A percentile compares a stretch with the other conserved stretches of the same genome.
Conservation (phyloP, 2,329 filamentous ascomycete genomes). For the Fusarium foetens region DNA sequence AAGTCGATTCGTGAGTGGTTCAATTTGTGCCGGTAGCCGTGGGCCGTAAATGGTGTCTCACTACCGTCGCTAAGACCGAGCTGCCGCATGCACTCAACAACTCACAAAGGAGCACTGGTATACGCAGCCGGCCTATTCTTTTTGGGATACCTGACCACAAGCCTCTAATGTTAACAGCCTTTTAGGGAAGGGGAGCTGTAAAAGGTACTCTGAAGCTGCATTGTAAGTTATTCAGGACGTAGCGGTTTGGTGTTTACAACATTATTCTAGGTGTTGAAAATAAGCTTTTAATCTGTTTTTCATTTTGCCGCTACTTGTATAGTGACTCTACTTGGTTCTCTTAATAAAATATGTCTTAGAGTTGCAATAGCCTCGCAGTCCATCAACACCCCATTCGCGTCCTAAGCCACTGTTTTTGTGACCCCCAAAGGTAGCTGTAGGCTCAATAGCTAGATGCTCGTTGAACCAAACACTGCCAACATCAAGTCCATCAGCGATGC, state of each 20-base stretch:
- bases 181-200: not conserved
- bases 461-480: conserved; percentile 23
- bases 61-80: not conserved
- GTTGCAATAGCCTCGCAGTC: conserved; percentile 18
- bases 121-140: not conserved
- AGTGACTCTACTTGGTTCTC: not conserved
- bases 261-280: no score
- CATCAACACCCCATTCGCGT: conserved; percentile 11
- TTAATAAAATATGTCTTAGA: not conserved
- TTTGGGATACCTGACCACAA: not conserved
- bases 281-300: not conserved
- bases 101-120: no score
- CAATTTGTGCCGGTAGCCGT: not conserved
- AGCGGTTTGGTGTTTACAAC: not conserved
- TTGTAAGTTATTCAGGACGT: not conserved
- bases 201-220: no score
- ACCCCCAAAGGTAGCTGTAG: conserved; percentile 13
- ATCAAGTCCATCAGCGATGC: conserved; percentile 1
- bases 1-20: not conserved
- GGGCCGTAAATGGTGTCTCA: not conserved
- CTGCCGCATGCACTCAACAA: not conserved
- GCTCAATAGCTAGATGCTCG: conserved; percentile 4
- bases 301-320: no score
- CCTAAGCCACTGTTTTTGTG: conserved; percentile 25
- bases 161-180: not conserved